Evolutionary conservation across 805 yeast species (phyloP).

Genomic region (Spathaspora gorwiae): DNA sequence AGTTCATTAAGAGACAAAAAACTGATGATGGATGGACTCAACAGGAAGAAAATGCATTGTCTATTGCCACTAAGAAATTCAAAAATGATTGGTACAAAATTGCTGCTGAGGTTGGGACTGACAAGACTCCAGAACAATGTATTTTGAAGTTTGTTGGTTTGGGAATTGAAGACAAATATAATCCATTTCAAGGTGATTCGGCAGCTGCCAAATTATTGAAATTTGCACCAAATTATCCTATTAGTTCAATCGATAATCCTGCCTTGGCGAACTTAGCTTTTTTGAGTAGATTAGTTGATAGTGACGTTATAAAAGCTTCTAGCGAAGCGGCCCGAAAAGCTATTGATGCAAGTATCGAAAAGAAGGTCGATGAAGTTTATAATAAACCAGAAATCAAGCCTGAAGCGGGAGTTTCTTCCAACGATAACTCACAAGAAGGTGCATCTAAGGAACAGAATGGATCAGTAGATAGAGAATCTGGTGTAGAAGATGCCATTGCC

Average conservation of each 20-base stretch:
- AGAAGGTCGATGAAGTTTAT: constrained; percentile 33
- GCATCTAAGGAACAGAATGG: constrained; percentile 10
- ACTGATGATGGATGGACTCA: constrained; percentile 56
- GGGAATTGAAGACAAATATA: constrained; percentile 75
- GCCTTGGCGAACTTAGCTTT: constrained; percentile 90
- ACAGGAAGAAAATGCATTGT: constrained; percentile 54
- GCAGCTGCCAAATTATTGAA: constrained; percentile 61
- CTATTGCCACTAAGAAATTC: constrained; percentile 57
- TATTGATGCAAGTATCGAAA: constrained; percentile 39
- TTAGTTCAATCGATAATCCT: constrained; percentile 85
- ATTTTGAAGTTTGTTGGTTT: constrained; percentile 71
- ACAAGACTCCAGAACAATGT: constrained; percentile 68
- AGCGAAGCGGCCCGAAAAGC: constrained; percentile 56
- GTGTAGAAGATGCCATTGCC: constrained; percentile 52
- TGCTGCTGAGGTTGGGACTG: constrained; percentile 59
- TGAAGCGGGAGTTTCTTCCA: constrained; percentile 5
- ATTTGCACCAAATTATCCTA: constrained; percentile 80
- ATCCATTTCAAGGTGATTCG: constrained; percentile 40
- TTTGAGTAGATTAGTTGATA: constrained; percentile 78
- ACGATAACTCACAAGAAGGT: not conserved
- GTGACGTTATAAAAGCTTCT: constrained; percentile 80
- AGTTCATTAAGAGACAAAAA: constrained; percentile 8
- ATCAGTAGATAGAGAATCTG: constrained; percentile 6
- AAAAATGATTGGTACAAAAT: constrained; percentile 79
- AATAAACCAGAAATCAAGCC: constrained; percentile 11